Evolutionary conservation across 2,329 filamentous ascomycete genomes (phyloP).

Genomic region (Capronia americana): DNA sequence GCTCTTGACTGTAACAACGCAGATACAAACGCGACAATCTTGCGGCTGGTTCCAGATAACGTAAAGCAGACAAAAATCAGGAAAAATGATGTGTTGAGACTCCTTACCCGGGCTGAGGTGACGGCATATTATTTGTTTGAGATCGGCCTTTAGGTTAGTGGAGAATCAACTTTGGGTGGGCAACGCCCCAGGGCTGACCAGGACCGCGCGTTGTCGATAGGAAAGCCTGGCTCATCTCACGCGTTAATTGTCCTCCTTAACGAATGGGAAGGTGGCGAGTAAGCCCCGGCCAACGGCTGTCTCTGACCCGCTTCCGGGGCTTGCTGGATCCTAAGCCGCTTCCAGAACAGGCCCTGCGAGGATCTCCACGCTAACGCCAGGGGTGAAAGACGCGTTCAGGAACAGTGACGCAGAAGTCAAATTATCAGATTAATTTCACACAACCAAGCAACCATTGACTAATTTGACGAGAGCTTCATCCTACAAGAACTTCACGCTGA

Average conservation of each 20-base stretch:
- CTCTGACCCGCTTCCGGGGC: neutral
- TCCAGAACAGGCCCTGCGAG: constrained; percentile 11
- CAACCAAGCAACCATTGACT: neutral
- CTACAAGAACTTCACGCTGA: neutral
- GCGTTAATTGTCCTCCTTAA: neutral
- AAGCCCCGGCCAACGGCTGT: neutral
- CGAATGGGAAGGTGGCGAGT: neutral
- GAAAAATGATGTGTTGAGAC: neutral
- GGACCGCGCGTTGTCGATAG: constrained; percentile 11
- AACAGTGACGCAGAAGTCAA: constrained; percentile 2
- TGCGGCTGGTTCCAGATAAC: neutral
- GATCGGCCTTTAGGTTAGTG: constrained; percentile 27
- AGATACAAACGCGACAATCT: neutral
- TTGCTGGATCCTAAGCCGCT: constrained; percentile 7
- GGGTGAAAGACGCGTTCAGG: constrained; percentile 14
- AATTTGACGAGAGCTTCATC: neutral
- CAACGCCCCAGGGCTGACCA: constrained; percentile 15
- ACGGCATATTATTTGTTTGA: constrained; percentile 37
- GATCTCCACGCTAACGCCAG: constrained; percentile 31
- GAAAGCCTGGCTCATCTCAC: constrained; percentile 12
- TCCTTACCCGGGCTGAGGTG: constrained; percentile 25
- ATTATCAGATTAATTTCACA: neutral
- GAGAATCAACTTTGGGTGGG: constrained; percentile 17
- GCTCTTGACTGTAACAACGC: neutral
- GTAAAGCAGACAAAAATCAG: neutral